Percentiles rank a stretch among this genome's conserved stretches.
phyloP scores from a whole-genome alignment of 768 basidiomycete species.

The Cystobasidiopsis lactophilus region DNA sequence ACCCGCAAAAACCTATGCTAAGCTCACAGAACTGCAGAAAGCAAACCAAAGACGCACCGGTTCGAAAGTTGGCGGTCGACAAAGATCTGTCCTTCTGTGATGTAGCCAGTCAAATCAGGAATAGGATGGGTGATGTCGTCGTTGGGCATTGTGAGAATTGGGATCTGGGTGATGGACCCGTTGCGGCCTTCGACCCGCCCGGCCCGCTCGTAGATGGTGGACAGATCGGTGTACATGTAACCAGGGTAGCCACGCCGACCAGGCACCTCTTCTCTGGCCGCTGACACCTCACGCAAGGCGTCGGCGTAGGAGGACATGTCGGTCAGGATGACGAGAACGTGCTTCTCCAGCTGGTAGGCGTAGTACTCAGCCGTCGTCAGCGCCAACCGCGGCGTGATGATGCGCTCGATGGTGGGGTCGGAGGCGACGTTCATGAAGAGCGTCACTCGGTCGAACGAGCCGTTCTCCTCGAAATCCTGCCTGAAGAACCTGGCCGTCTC shows the following conservation, averaged over 20 bases:
- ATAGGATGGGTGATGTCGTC: slow-evolving; percentile 99
- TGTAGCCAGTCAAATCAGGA: slow-evolving; percentile 62
- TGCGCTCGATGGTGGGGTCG: slow-evolving; percentile 98
- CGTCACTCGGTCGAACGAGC: slow-evolving; percentile 87
- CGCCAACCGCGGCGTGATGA: slow-evolving; percentile 94
- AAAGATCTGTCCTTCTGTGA: slow-evolving; percentile 97
- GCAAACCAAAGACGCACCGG: slow-evolving; percentile 75
- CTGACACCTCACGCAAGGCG: slow-evolving; percentile 90
- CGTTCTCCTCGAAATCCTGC: slow-evolving; percentile 97
- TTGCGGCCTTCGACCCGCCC: slow-evolving; percentile 94
- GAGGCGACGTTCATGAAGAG: slow-evolving; percentile 97
- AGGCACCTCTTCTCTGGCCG: slow-evolving; percentile 96
- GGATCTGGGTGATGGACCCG: slow-evolving; percentile 98
- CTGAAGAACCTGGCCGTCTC: slow-evolving; percentile 99
- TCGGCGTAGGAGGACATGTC: slow-evolving; percentile 99
- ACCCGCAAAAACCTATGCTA: slow-evolving; percentile 1
- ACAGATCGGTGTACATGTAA: slow-evolving; percentile 74
- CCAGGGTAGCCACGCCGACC: slow-evolving; percentile 86
- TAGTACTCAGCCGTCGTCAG: slow-evolving; percentile 98
- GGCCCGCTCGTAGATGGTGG: slow-evolving; percentile 97
- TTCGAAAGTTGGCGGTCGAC: slow-evolving; percentile 95
- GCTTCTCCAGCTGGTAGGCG: slow-evolving; percentile 97
- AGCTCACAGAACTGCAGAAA: background rate
- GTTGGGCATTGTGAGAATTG: slow-evolving; percentile 98
- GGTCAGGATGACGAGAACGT: slow-evolving; percentile 94